Base-by-base conservation (phyloP, 2,329 filamentous ascomycete genomes). In the Ophiostoma perfectum region DNA sequence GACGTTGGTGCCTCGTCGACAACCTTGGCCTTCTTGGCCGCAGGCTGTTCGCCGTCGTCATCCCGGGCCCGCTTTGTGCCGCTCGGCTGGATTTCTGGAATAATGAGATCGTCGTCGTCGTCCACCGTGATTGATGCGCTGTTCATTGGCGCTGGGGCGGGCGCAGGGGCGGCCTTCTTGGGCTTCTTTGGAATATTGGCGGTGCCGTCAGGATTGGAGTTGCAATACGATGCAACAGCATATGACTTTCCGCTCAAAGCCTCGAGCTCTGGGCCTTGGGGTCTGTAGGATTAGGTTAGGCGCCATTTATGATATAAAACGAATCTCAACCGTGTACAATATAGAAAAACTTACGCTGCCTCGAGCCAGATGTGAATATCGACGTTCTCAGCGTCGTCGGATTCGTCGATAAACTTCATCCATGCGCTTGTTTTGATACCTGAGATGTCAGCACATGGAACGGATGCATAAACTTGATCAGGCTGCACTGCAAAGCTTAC, bases 321-420 rank as follows among this genome's bases (percentile, higher is more conserved):
- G 27, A 44, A 65, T 16, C n/a, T 12, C 52, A 52, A 27, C 45
- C 27, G 63, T 16, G 39, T 4, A 14, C 4, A 7, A 39, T 42
- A 27, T 3, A 62, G 2, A 44, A 39, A 36, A 7, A 78, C 84
- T 67, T 81, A 89, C 85, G 83, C 80, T 76, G 88, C 83, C 73
- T 88, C 83, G 67, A 69, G 49, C 66, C 66, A 67, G 14, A 92
- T 82, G 71, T 86, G 84, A 14, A 97, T 81, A 66, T 94, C 84
- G 2, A 98, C 83, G 72, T 97, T 94, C 68, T 97, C 89, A 0
- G 90, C 84, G 64, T 86, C 82, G 0, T 89, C 83, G 58, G 92
- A 90, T 64, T 92, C 90, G 68, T 96, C 95, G n/a, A 90, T 88
- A 66, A 98, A 81, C 0, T 91, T 96, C 71, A 98, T 78, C 76